Percentiles rank a stretch among this genome's conserved stretches.
phyloP scores from a whole-genome alignment of 2,329 filamentous ascomycete species.

The Fusarium irregulare region DNA sequence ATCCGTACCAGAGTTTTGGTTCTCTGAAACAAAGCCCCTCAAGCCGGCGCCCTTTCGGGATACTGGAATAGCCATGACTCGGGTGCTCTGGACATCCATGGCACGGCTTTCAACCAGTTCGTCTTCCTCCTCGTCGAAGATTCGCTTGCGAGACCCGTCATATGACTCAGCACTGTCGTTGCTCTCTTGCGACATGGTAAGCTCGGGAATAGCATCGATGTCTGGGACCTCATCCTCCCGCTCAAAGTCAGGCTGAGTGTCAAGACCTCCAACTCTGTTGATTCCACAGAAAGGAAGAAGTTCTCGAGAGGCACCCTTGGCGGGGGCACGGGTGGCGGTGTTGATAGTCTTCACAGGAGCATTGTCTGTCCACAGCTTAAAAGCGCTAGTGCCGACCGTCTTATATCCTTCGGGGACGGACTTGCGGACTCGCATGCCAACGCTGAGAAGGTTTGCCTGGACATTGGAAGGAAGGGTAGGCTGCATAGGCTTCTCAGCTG shows the following conservation, averaged over 20 bases:
- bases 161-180: slow-evolving; percentile 58
- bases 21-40: slow-evolving; percentile 58
- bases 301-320: slow-evolving; percentile 62
- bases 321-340: slow-evolving; percentile 19
- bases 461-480: slow-evolving; percentile 71
- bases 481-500: slow-evolving; percentile 46
- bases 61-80: slow-evolving; percentile 62
- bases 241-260: slow-evolving; percentile 63
- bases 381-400: slow-evolving; percentile 65
- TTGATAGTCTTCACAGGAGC: slow-evolving; percentile 35
- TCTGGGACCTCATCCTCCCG: slow-evolving; percentile 48
- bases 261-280: slow-evolving; percentile 77
- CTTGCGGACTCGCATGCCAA: slow-evolving; percentile 95
- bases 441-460: slow-evolving; percentile 85
- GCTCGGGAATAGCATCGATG: slow-evolving; percentile 57
- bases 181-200: slow-evolving; percentile 68
- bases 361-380: slow-evolving; percentile 62
- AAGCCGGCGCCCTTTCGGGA: slow-evolving; percentile 46
- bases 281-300: slow-evolving; percentile 85
- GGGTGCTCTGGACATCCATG: slow-evolving; percentile 54
- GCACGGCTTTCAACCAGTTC: slow-evolving; percentile 54
- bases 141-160: slow-evolving; percentile 59
- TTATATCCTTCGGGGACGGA: slow-evolving; percentile 95
- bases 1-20: slow-evolving; percentile 61
- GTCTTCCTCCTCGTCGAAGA: slow-evolving; percentile 58